These are phyloP conservation scores for Pyrenophora seminiperda DNA, from an alignment of 2,329 filamentous ascomycete species.

Conservation along the genomic window DNA sequence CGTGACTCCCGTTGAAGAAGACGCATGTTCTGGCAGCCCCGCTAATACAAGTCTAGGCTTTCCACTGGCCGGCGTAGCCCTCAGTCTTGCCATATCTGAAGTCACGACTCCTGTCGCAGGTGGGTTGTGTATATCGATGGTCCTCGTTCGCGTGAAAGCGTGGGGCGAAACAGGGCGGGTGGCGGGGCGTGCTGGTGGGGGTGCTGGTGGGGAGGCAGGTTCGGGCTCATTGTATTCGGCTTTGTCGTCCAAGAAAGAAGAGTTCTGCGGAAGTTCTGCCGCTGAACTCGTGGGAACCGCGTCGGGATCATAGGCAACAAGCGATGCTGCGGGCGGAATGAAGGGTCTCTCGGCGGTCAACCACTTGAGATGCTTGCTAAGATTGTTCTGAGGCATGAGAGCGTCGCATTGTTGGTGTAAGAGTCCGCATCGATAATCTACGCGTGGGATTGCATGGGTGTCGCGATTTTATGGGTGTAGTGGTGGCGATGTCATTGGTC, in stretches of 20 bases:
- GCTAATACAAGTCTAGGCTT: constrained; percentile 46
- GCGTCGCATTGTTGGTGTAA: constrained; percentile 32
- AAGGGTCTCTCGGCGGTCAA: constrained; percentile 54
- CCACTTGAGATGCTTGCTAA: constrained; percentile 56
- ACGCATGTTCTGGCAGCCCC: constrained; percentile 23
- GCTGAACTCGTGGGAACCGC: constrained; percentile 29
- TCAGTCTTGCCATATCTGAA: constrained; percentile 52
- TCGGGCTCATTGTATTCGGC: constrained; percentile 28
- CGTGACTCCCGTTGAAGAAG: constrained; percentile 8
- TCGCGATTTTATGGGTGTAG: constrained; percentile 13
- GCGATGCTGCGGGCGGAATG: constrained; percentile 44
- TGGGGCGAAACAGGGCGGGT: constrained; percentile 26
- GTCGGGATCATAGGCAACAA: constrained; percentile 38
- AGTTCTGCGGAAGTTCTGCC: constrained; percentile 22
- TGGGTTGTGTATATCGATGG: constrained; percentile 35
- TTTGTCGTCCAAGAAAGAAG: constrained; percentile 14
- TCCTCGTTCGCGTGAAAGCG: constrained; percentile 26
- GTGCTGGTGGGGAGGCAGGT: constrained; percentile 17
- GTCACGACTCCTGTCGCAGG: constrained; percentile 11
- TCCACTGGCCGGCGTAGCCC: constrained; percentile 51
- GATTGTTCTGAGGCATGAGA: constrained; percentile 57
- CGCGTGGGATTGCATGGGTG: constrained; percentile 27
- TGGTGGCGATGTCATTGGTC: constrained; percentile 32
- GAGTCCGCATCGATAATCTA: constrained; percentile 28
- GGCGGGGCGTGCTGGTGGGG: constrained; percentile 16